phyloP scores from a whole-genome alignment of 805 yeast genomes.

The Lipomyces anomalus region DNA sequence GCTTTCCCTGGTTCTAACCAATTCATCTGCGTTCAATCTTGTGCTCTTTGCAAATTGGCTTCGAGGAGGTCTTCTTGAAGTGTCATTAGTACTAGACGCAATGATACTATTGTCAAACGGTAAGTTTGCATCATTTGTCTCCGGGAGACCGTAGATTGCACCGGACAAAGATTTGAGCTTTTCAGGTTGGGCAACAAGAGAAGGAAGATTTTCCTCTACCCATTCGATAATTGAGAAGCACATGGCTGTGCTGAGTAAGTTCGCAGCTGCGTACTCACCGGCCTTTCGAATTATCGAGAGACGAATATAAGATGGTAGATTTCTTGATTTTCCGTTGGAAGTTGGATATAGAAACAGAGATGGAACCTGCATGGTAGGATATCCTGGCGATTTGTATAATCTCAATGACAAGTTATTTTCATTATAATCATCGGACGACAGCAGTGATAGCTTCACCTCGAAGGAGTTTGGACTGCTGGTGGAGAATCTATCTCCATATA shows the following conservation, averaged over 20 bases:
- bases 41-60: neutral
- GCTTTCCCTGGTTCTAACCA: conserved; percentile 36
- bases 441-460: conserved; percentile 15
- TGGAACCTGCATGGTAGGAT: conserved; percentile 19
- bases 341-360: conserved; percentile 23
- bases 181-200: conserved; percentile 69
- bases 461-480: conserved; percentile 14
- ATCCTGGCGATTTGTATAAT: conserved; percentile 19
- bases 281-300: conserved; percentile 33
- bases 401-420: conserved; percentile 15
- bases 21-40: conserved; percentile 30
- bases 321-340: conserved; percentile 3
- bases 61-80: conserved; percentile 2
- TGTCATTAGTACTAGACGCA: conserved; percentile 12
- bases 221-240: conserved; percentile 68
- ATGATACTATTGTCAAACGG: conserved; percentile 23
- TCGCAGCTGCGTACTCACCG: conserved; percentile 29
- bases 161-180: conserved; percentile 43
- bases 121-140: conserved; percentile 28
- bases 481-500: conserved; percentile 44
- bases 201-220: conserved; percentile 57
- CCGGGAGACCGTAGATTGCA: conserved; percentile 24
- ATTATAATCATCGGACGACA: conserved; percentile 6
- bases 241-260: conserved; percentile 62
- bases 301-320: conserved; percentile 47